Conservation (phyloP, 768 basidiomycete species). For the Ramaria rubella region DNA sequence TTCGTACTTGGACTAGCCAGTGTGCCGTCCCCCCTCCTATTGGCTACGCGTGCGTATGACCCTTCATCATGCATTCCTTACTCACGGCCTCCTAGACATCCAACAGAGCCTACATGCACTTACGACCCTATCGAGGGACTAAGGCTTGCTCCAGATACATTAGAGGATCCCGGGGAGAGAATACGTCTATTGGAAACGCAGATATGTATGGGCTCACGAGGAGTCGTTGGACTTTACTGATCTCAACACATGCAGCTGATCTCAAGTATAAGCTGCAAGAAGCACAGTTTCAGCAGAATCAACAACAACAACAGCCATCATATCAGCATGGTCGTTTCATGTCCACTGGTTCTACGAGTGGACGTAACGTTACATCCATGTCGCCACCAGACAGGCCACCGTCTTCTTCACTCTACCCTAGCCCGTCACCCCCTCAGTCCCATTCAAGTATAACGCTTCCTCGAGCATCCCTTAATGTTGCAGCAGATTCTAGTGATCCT, state of each 20-base stretch:
- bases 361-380: not conserved
- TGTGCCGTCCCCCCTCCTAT: slow-evolving; percentile 78
- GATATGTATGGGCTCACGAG: slow-evolving; percentile 45
- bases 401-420: slow-evolving; percentile 1
- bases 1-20: slow-evolving; percentile 75
- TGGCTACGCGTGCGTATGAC: slow-evolving; percentile 65
- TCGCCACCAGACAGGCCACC: slow-evolving; percentile 2
- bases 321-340: not conserved
- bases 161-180: slow-evolving; percentile 62
- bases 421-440: slow-evolving; percentile 7
- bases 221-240: not conserved
- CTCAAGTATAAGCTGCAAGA: slow-evolving; percentile 59
- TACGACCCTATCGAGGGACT: slow-evolving; percentile 86
- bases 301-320: slow-evolving; percentile 21
- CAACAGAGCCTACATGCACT: slow-evolving; percentile 76
- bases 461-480: slow-evolving; percentile 22
- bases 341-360: not conserved
- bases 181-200: slow-evolving; percentile 72
- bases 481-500: slow-evolving; percentile 12
- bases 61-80: slow-evolving; percentile 3
- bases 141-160: slow-evolving; percentile 61
- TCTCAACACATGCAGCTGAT: slow-evolving; percentile 37
- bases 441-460: slow-evolving; percentile 20
- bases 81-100: slow-evolving; percentile 47
- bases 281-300: slow-evolving; percentile 34